Base-by-base conservation (phyloP, 2,329 filamentous ascomycete genomes). In the Pseudohalonectria lignicola region DNA sequence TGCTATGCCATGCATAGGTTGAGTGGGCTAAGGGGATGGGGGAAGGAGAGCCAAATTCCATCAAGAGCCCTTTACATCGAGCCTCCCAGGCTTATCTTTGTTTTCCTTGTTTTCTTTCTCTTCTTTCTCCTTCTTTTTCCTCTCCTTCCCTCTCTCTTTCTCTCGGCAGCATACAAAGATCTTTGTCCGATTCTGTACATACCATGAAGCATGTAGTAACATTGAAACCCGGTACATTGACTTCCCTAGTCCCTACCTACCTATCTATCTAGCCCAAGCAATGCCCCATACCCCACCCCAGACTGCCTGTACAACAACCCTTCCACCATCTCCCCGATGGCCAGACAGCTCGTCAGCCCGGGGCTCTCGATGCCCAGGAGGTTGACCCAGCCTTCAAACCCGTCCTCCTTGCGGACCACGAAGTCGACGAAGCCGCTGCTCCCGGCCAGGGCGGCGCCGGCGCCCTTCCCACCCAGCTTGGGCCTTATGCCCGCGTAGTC, bases 401-500 rank as follows among this genome's bases (percentile, higher is more conserved):
- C 87, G 2, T 86, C 73, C 59, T 94, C 88, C 48, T 72, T 75
- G 43, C 69, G 60, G 33, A 98, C 81, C 13, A 85, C 67, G 54
- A 98, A 96, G 56, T 98, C 92, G 44, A 82, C 69, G 52, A 94
- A 94, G 0, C 74, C 79, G 44, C 74, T 73, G 16, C 73, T 74
- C n/a, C 62, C 64, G 19, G 68, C 76, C 12, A 81, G 78, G 0
- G 45, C 39, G 4, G 28, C 28, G 15, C 36, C 43, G 12, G 77
- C 76, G 9, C 74, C 66, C 26, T 64, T 66, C 9, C 56, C 56
- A 2, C 65, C 74, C 45, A 96, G 57, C 66, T 98, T 98, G 1
- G 92, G 90, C 46, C 92, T 65, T 23, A 98, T 90, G 1, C 92
- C 92, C 13, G 86, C 86, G 54, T 96, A 98, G 59, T 95, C 90